Evolutionary conservation across 225 moss, liverwort and hornwort species (phyloP), one percentile per base, ranked within the genome.

Genomic region (Bryum argenteum): DNA sequence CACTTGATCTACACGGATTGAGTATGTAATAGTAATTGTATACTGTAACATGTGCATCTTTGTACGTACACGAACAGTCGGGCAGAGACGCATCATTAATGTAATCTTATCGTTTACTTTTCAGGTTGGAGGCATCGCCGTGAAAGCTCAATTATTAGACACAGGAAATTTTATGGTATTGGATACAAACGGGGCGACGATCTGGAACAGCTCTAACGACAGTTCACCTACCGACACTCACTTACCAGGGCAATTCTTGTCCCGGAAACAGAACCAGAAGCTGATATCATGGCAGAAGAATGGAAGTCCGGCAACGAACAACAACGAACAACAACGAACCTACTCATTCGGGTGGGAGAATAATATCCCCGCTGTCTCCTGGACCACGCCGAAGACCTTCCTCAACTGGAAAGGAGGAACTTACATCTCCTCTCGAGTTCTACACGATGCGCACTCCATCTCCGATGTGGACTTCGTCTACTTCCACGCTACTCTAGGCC

Each of bases 291-390:
- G 53, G 60, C 21, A 13, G 0, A 43, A 1, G 6, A 1, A 0
- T 0, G 54, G 23, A 0, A 0, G 16, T 13, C 77, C 69, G 0
- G 2, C 13, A 3, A n/a, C 8, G 28, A 18, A 0, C 1, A 13
- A n/a, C 0, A 61, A n/a, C n/a, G n/a, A n/a, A n/a, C n/a, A n/a
- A n/a, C n/a, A n/a, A n/a, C n/a, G 58, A 6, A 16, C 58, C 0
- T 80, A 75, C 54, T 54, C 19, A 9, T 77, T 81, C 0, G 77
- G 65, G 0, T 81, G 73, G 69, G 44, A 44, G 3, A 13, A 44
- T 0, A 15, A 56, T 1, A 23, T 54, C 8, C 0, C 72, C 2
- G 0, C 50, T 1, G 62, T 81, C 0, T 58, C 77, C 0, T 81
- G 81, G 81, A 73, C 38, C 0, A 19, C 59, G 1, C 77, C 81